Base-by-base conservation (phyloP, 2,329 filamentous ascomycete species). In the Fusarium incarnatum region DNA sequence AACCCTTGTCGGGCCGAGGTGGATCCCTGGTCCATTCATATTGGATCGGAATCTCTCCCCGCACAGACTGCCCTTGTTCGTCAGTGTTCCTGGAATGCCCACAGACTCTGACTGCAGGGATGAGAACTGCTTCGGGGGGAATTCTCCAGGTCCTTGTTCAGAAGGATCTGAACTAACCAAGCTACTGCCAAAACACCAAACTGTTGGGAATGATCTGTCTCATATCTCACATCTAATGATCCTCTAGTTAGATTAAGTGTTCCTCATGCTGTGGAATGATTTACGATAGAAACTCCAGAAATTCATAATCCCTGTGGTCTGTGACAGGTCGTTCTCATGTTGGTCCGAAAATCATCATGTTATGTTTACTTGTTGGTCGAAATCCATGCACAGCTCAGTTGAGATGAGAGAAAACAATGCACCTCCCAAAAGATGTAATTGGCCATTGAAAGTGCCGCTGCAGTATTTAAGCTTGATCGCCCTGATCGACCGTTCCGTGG, bases 91-190 rank as follows among this genome's bases (percentile, higher is more conserved):
- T 37, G 18, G 10, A n/a, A n/a, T n/a, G 18, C 34, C 34, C 34
- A 37, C 34, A 37, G 18, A 37, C 18, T n/a, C n/a, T n/a, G n/a
- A n/a, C n/a, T n/a, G 6, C 34, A 37, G 34, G 34, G 34, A 4
- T 37, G 0, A 10, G 3, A 18, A n/a, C 16, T 37, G 18, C 18
- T 37, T 37, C 0, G 13, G 13, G 13, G 13, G 1, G 2, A 13
- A 28, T 28, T 6, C 5, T 12, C 6, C 28, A 13, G 11, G 28
- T 10, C 9, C 16, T n/a, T 37, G 18, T 37, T 10, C 10, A n/a
- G 34, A 37, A 37, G 34, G 10, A 37, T 37, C 11, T n/a, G 10
- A 37, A 4, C 34, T n/a, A n/a, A 18, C 9, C 5, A 37, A n/a
- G 5, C 5, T 6, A 37, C 27, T 5, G 30, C 10, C 7, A 18